Conservation (phyloP, 1,284 basidiomycete species). For the Ganoderma lucidum region DNA sequence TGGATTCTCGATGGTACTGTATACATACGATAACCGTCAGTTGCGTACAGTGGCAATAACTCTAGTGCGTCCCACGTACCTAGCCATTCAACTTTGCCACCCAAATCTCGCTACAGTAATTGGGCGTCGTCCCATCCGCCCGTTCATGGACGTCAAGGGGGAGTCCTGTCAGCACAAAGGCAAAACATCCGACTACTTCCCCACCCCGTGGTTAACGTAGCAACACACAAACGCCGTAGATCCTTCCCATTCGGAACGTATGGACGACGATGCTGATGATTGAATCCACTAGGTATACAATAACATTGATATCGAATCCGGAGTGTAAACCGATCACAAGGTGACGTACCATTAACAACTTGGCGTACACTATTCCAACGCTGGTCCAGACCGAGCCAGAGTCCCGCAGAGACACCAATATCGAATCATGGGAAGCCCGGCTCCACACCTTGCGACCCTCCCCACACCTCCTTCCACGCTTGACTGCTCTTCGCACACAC, state of each 20-base stretch:
- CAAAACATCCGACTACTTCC: background rate
- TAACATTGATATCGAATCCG: background rate
- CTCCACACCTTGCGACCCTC: background rate
- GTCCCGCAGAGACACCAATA: background rate
- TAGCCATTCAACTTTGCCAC: background rate
- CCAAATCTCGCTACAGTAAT: background rate
- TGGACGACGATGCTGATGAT: background rate
- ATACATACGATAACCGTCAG: background rate
- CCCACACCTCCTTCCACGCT: conserved; percentile 37
- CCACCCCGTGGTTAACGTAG: background rate
- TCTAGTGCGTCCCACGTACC: background rate
- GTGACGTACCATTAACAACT: background rate
- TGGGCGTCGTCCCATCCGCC: background rate
- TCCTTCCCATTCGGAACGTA: background rate
- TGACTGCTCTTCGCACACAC: conserved; percentile 31
- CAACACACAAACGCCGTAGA: too few relatives aligned
- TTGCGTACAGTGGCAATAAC: background rate
- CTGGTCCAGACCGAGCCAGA: background rate
- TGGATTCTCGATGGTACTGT: background rate
- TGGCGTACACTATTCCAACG: background rate
- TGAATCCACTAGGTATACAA: background rate
- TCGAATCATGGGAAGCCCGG: background rate
- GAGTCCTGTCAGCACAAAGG: background rate
- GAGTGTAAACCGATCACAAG: background rate
- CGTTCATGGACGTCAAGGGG: background rate